Base-by-base conservation (phyloP, 1,139 yeast genomes). In the Debaryomyces udenii region DNA sequence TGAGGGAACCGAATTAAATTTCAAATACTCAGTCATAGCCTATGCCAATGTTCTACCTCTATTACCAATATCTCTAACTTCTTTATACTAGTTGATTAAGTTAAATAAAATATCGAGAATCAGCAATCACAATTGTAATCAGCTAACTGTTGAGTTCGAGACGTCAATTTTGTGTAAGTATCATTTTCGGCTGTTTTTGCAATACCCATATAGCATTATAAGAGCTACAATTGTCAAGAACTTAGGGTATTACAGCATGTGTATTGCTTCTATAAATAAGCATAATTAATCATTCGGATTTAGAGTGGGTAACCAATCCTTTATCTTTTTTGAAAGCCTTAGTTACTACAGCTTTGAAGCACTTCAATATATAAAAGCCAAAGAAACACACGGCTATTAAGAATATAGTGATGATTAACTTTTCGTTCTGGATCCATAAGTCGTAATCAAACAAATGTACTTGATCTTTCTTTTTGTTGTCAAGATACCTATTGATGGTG, bases 1-100 rank as follows among this genome's bases (percentile, higher is more conserved):
- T 1, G 85, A 76, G 9, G 88, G 85, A 37, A 49, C 55, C 7
- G 68, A 57, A 35, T 60, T 61, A 46, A 69, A 69, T 41, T 66
- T 64, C 43, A 72, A 57, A 44, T 64, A 66, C 40, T 69, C 76
- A 13, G 63, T 44, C 72, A 66, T 44, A 10, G 14, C 27, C n/a
- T 4, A 10, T 34, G 16, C 30, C 27, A 13, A 7, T 13, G 9
- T 23, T 31, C 7, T 20, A 22, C 35, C 22, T 23, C 3, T 18
- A 20, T 31, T 11, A n/a, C 10, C 6, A 4, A 23, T 20, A 9
- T 31, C 2, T 31, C 13, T 7, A 27, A 15, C 26, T 24, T 14
- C 11, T 23, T 26, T 26, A 5, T 26, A 26, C 11, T 6, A 26
- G 5, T 26, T 11, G 6, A 5, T 26, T 26, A 5, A 10, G 4